Conservation (phyloP, 805 yeast genomes). For the Cyberlindnera lachancei region DNA sequence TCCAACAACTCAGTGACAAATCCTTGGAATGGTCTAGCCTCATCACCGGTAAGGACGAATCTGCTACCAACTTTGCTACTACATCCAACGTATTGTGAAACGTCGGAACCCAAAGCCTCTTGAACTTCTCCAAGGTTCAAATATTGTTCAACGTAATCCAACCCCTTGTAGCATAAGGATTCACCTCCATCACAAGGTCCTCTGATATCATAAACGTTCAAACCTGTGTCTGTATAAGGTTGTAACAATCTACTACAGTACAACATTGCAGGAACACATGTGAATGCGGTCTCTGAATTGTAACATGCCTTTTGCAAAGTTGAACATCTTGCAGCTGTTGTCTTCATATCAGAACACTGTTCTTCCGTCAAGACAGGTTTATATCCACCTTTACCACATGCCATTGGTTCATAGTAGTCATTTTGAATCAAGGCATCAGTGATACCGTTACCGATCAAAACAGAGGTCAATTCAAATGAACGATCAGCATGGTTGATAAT, state of each 20-base stretch:
- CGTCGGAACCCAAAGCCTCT: conserved; percentile 79
- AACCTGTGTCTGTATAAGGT: conserved; percentile 69
- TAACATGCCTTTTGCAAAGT: conserved; percentile 61
- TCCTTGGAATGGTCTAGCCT: conserved; percentile 76
- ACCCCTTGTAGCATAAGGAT: conserved; percentile 65
- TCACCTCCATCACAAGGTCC: conserved; percentile 64
- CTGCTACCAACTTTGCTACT: conserved; percentile 58
- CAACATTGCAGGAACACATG: conserved; percentile 77
- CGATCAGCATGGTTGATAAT: conserved; percentile 39
- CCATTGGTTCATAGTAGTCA: conserved; percentile 83
- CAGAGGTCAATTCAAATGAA: conserved; percentile 62
- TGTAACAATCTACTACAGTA: conserved; percentile 72
- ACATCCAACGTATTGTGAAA: conserved; percentile 61
- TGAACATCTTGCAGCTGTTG: conserved; percentile 57
- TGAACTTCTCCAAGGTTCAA: conserved; percentile 68
- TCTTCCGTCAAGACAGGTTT: conserved; percentile 65
- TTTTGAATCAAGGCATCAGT: conserved; percentile 80
- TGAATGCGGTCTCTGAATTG: conserved; percentile 49
- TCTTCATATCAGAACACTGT: conserved; percentile 59
- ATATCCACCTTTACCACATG: conserved; percentile 85
- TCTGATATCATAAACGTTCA: conserved; percentile 84
- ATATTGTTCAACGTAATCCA: conserved; percentile 63
- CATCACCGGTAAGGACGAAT: conserved; percentile 76
- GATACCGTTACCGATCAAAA: conserved; percentile 88
- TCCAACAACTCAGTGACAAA: conserved; percentile 64